Evolutionary conservation across 768 basidiomycete genomes (phyloP), one percentile per base, ranked within the genome.

Genomic region (Tylopilus subfusipes): DNA sequence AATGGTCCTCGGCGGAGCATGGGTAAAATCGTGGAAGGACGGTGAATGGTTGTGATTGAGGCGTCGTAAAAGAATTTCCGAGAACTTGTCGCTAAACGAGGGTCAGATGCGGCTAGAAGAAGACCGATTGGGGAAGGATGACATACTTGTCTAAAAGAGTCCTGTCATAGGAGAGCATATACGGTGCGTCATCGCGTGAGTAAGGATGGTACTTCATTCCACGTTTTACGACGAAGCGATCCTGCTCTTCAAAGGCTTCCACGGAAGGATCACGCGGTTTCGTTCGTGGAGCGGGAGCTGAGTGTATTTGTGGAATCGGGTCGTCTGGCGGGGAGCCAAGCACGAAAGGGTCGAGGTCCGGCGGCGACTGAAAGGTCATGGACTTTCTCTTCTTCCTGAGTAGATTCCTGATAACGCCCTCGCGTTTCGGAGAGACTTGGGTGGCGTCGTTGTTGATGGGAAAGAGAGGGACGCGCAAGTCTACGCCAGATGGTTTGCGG

Each of bases 81-180:
- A 75, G 58, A 82, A 80, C 49, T 74, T 77, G 61, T 90, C 90
- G 55, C 90, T 91, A 53, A 19, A 42, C 39, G 12, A 24, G 16
- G 50, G 53, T 61, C 60, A 62, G 48, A 29, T n/a, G n/a, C n/a
- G 16, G 50, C 38, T 10, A 33, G 53, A 45, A 39, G 18, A 55
- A 14, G 52, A 45, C 43, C 48, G 50, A 29, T 12, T 39, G 52
- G 13, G 47, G 21, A 39, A 54, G 16, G 16, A 13, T 72, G 16
- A 1, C 82, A 59, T 56, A 86, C 88, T 77, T 86, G 57, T 85
- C 82, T 18, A 85, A 66, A 12, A 77, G 66, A 9, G 79, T 71
- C 24, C 76, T 72, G 49, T 84, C 81, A 57, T 86, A 88, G 0
- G 85, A 73, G 59, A 83, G 85, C 84, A 86, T 83, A 62, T 87